phyloP scores from a whole-genome alignment of 164 flowering plant species.

The Liriodendron chinense region DNA sequence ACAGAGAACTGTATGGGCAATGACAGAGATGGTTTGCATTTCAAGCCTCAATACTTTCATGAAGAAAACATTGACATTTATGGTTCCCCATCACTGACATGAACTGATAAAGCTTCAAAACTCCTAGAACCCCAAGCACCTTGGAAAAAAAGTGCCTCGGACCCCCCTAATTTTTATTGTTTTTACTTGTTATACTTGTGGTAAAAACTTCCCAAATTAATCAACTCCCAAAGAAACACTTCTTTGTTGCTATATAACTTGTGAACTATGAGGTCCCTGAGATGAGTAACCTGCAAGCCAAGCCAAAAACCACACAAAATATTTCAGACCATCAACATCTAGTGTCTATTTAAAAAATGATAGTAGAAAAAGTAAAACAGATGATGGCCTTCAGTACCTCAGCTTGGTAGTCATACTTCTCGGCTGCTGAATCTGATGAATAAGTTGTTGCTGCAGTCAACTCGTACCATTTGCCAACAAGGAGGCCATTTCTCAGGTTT shows the following conservation, averaged over 20 bases:
- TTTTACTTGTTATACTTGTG: no score
- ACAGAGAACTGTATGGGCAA: no score
- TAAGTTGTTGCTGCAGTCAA: conserved; percentile 77
- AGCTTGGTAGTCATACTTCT: conserved; percentile 92
- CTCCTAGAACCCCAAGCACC: no score
- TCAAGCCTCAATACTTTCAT: no score
- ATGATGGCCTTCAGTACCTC: conserved; percentile 50
- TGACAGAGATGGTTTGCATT: no score
- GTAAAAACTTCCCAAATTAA: conserved; percentile 54
- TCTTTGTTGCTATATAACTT: conserved; percentile 94
- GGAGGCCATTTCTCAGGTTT: conserved; percentile 25
- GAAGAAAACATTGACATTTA: no score
- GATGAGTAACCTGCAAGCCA: conserved; percentile 81
- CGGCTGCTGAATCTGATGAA: conserved; percentile 51
- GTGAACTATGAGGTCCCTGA: conserved; percentile 96
- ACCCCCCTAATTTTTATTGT: no score
- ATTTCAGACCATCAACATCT: neutral
- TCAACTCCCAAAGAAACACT: conserved; percentile 87
- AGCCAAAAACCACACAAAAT: neutral
- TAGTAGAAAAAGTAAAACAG: neutral
- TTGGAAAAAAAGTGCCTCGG: no score
- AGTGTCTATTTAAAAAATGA: neutral
- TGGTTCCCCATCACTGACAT: no score
- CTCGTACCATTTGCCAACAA: conserved; percentile 47
- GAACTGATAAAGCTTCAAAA: no score